Evolutionary conservation across 305 asterid species (phyloP).

Genomic region (Rubia balearica): DNA sequence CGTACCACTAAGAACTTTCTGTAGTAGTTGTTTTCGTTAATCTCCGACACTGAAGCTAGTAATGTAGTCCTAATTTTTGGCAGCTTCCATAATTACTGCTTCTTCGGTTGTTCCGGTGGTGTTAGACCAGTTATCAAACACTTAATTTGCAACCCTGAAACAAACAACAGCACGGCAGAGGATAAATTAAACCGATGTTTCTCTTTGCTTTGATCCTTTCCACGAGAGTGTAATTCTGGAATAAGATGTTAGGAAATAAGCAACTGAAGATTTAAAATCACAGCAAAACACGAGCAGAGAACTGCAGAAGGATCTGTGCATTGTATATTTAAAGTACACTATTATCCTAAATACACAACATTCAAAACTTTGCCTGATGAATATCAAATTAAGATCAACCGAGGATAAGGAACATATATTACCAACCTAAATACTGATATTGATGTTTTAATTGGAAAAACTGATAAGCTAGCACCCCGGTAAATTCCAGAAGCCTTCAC

Average conservation of each 20-base stretch:
- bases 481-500: not conserved
- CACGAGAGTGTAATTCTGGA: too few relatives aligned
- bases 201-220: too few relatives aligned
- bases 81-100: slow-evolving; percentile 12
- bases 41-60: slow-evolving; percentile 40
- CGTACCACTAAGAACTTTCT: slow-evolving; percentile 8
- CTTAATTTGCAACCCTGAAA: too few relatives aligned
- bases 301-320: too few relatives aligned
- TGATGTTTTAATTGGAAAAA: not conserved
- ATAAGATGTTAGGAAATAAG: too few relatives aligned
- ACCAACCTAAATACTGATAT: not conserved
- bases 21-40: not conserved
- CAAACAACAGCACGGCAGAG: too few relatives aligned
- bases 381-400: not conserved
- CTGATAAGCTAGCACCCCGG: not conserved
- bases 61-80: slow-evolving; percentile 51
- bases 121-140: too few relatives aligned
- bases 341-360: not conserved
- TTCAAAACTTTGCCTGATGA: not conserved
- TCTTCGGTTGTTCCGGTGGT: too few relatives aligned
- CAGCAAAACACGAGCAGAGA: too few relatives aligned
- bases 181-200: too few relatives aligned
- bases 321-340: not conserved
- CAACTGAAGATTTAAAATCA: too few relatives aligned
- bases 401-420: not conserved